Evolutionary conservation across 441 rosid genomes (phyloP), one percentile per base, ranked within the genome.

Genomic region (Adansonia rubrostipa): DNA sequence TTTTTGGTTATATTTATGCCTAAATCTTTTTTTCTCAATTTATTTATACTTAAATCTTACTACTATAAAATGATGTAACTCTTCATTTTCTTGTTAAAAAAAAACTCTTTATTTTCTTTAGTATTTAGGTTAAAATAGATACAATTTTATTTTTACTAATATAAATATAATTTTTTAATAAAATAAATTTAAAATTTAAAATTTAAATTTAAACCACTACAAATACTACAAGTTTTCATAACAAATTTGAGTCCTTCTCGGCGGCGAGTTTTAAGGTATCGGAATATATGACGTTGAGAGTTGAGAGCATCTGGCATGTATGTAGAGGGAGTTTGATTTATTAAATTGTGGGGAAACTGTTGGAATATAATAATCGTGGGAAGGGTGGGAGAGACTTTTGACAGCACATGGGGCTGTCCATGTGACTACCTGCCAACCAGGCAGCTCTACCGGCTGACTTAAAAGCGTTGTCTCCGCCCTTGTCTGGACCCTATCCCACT

Each of bases 381-480:
- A 44, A 1, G 42, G 42, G 6, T 36, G 42, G 69, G 13, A n/a
- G 65, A 61, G 47, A 15, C 19, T 1, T 40, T 70, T 69, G 83
- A 79, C 84, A 84, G 86, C 87, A 82, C 86, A 85, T 82, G 91
- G 84, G 69, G 76, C 64, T 81, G 85, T 82, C 84, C 87, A 79
- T 81, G 86, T 79, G 91, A 74, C 0, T 74, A 65, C 85, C 86
- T 81, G 87, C 88, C 91, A 85, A 88, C 86, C 86, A 56, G 80
- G 78, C 89, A 85, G 82, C 82, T 54, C 77, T 58, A 73, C 77
- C 86, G 83, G 81, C 76, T 81, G 68, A 77, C 80, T 84, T 78
- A 66, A 86, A 84, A 45, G 80, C 85, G n/a, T 61, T 82, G 91
- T 88, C 83, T 81, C 87, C 87, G 57, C 60, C 40, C 6, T 64